phyloP scores from a whole-genome alignment of 2,329 filamentous ascomycete species.

The Ceratocystis albifundus region DNA sequence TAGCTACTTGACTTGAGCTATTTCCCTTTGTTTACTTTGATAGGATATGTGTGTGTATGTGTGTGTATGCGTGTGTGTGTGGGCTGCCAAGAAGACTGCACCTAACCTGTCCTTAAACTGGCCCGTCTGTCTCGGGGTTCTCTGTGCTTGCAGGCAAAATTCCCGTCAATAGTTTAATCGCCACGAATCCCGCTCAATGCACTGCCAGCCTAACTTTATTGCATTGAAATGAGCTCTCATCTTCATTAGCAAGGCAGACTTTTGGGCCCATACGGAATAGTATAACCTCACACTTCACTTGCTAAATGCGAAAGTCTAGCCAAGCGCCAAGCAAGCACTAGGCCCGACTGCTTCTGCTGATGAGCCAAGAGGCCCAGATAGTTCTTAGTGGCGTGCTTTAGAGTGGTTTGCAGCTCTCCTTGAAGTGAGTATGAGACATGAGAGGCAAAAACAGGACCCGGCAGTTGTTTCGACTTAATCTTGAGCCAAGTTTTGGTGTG shows the following conservation, averaged over 20 bases:
- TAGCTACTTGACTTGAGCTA: not conserved
- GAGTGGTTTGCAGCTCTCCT: not conserved
- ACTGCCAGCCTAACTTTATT: not conserved
- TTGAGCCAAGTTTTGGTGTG: not conserved
- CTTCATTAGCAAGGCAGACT: not conserved
- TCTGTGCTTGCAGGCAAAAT: not conserved
- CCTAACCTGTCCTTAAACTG: not conserved
- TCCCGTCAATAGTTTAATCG: constrained; percentile 5
- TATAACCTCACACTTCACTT: not conserved
- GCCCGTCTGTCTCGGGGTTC: not conserved
- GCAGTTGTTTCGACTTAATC: not conserved
- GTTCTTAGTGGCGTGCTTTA: not conserved
- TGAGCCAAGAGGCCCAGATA: not conserved
- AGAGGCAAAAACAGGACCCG: not conserved
- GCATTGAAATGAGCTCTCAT: not conserved
- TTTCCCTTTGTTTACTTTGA: constrained; percentile 1
- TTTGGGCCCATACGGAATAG: not conserved
- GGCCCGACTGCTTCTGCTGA: not conserved
- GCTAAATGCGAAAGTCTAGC: not conserved
- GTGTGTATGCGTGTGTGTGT: too few relatives aligned
- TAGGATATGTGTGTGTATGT: not conserved
- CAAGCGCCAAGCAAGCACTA: constrained; percentile 1
- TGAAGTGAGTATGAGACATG: not conserved
- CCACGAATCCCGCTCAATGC: constrained; percentile 6
- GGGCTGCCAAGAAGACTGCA: not conserved